Base-by-base conservation (phyloP, 176 grass and related monocot species). In the Hyparrhenia diplandra region DNA sequence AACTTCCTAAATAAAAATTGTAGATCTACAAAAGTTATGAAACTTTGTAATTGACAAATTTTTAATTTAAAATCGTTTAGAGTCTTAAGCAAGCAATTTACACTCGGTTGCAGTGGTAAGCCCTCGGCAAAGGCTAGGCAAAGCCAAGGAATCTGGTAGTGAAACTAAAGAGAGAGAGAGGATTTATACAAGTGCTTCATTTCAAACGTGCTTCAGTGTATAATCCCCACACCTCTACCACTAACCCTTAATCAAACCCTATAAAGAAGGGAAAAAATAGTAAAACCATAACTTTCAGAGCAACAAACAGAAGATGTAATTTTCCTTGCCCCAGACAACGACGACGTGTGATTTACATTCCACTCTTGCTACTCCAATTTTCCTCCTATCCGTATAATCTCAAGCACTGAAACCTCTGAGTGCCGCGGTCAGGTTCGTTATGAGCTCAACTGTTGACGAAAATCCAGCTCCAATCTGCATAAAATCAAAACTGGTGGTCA, bases 381-480 rank as follows among this genome's bases (percentile, higher is more conserved):
- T 39, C 77, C 20, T 58, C 16, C 42, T 8, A 0, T 20, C 30
- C 4, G 1, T 52, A 52, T 52, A 52, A 16, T 52, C 47, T 94
- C 67, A 95, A 30, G 20, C 40, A 27, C 75, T 42, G 2, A 12
- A 42, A 42, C 40, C 31, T 80, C 42, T 80, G 21, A 97, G 83
- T 39, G 86, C 68, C 12, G 54, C 36, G 27, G 35, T 90, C 57
- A 97, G 72, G 73, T 86, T 97, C 24, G 69, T 86, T 59, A 91
- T 82, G 36, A 97, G 84, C 58, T 94, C 89, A 43, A 3, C 73
- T 16, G 77, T 66, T 58, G 91, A 84, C 12, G 71, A 75, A 67
- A 97, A 97, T 18, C 85, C 91, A 47, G 86, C 89, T 43, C 91
- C 94, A 47, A 87, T 86, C 94, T 97, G 87, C 75, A 86, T 18